A percentile compares a stretch with the other conserved stretches of the same genome.
phyloP scores from a whole-genome alignment of 805 yeast genomes.

The Starmerella sirachaensis region DNA sequence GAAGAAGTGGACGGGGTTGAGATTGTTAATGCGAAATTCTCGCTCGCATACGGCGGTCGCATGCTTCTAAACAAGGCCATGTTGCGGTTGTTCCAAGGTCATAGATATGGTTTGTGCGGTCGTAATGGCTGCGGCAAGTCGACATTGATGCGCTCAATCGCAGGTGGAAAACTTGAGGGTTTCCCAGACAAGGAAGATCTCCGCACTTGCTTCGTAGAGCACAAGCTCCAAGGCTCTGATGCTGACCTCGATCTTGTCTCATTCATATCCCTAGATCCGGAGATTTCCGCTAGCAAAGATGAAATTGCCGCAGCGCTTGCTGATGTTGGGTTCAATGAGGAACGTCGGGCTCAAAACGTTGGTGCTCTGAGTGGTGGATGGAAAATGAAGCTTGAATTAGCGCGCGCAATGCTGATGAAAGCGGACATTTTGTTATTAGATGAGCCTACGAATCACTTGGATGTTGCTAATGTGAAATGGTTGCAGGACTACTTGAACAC shows the following conservation, averaged over 20 bases:
- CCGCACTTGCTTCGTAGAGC: slow-evolving; percentile 94
- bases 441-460: slow-evolving; percentile 98
- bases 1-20: slow-evolving; percentile 72
- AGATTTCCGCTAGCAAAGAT: slow-evolving; percentile 51
- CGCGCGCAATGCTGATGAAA: slow-evolving; percentile 97
- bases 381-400: slow-evolving; percentile 97
- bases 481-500: slow-evolving; percentile 71
- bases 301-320: slow-evolving; percentile 67
- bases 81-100: slow-evolving; percentile 80
- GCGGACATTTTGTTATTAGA: slow-evolving; percentile 90
- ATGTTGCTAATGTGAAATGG: slow-evolving; percentile 89
- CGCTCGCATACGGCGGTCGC: slow-evolving; percentile 93
- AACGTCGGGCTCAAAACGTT: slow-evolving; percentile 77
- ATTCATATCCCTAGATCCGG: slow-evolving; percentile 84
- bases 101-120: slow-evolving; percentile 95
- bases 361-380: slow-evolving; percentile 97
- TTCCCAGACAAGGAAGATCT: slow-evolving; percentile 83
- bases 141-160: slow-evolving; percentile 90
- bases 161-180: slow-evolving; percentile 93
- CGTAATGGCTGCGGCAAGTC: slow-evolving; percentile 99
- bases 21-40: slow-evolving; percentile 87
- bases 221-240: slow-evolving; percentile 88
- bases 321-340: slow-evolving; percentile 84
- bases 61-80: slow-evolving; percentile 91
- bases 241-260: slow-evolving; percentile 79